Conservation (phyloP, 2,329 filamentous ascomycete genomes). For the Lecanicillium sp. region DNA sequence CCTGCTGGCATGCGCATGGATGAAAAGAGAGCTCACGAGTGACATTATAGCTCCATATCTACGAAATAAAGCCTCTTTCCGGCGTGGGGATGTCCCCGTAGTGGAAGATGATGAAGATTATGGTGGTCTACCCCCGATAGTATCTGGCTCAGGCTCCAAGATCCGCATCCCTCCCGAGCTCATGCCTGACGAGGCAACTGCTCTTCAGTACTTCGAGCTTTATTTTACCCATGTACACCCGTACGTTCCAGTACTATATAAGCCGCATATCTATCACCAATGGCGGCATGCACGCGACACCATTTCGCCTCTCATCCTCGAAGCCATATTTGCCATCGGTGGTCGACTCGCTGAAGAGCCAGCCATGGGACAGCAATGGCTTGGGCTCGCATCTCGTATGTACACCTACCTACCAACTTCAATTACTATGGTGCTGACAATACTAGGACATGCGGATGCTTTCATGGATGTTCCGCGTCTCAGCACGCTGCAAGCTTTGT, state of each 20-base stretch:
- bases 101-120: conserved; percentile 68
- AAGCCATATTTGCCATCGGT: conserved; percentile 86
- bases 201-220: conserved; percentile 78
- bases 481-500: conserved; percentile 84
- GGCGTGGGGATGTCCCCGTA: conserved; percentile 53
- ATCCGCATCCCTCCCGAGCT: conserved; percentile 86
- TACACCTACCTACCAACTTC: background rate
- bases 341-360: conserved; percentile 78
- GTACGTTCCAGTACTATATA: conserved; percentile 85
- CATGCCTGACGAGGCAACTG: conserved; percentile 83
- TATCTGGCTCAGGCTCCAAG: conserved; percentile 63
- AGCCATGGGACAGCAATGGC: conserved; percentile 83
- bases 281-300: conserved; percentile 79
- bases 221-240: conserved; percentile 90
- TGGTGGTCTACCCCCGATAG: conserved; percentile 64
- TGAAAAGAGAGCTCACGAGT: conserved; percentile 15
- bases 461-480: conserved; percentile 89
- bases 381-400: conserved; percentile 78
- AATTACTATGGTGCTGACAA: conserved; percentile 10
- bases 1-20: too few relatives aligned
- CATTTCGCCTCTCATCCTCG: conserved; percentile 82
- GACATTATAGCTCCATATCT: conserved; percentile 68
- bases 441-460: conserved; percentile 74
- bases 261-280: conserved; percentile 75
- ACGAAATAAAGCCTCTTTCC: conserved; percentile 51